Evolutionary conservation across 106 monocot species (phyloP).

Genomic region (Amphibolis antarctica): DNA sequence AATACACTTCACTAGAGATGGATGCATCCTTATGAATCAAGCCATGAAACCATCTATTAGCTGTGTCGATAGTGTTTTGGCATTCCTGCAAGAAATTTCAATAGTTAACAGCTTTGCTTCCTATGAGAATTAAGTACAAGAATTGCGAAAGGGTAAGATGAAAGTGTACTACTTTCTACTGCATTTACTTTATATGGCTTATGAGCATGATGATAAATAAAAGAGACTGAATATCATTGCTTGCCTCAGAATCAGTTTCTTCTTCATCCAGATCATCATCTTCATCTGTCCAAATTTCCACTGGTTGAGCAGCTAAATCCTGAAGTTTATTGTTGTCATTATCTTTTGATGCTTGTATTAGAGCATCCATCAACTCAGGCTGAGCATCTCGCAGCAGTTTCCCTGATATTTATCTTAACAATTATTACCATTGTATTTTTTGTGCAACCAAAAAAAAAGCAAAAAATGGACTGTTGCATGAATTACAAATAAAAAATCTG

Average conservation of each 20-base stretch:
- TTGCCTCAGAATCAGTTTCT: slow-evolving; percentile 20
- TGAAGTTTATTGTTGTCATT: slow-evolving; percentile 44
- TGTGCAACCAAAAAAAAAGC: no score
- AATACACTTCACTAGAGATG: slow-evolving; percentile 79
- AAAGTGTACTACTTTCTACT: not conserved
- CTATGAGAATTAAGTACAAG: not conserved
- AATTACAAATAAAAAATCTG: no score
- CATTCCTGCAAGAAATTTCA: slow-evolving; percentile 25
- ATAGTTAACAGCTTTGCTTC: not conserved
- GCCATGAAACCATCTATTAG: slow-evolving; percentile 75
- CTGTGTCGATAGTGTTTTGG: slow-evolving; percentile 32
- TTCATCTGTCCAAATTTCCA: slow-evolving; percentile 20
- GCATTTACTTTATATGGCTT: not conserved
- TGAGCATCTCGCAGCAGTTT: slow-evolving; percentile 63
- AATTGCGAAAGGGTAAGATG: not conserved
- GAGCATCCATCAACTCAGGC: slow-evolving; percentile 83
- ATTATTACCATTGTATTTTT: no score
- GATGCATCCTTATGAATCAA: slow-evolving; percentile 57
- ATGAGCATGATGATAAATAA: not conserved
- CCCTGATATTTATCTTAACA: slow-evolving; percentile 22
- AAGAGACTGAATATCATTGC: not conserved
- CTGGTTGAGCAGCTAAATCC: slow-evolving; percentile 19
- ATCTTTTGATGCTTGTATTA: slow-evolving; percentile 86
- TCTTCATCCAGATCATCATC: slow-evolving; percentile 36
- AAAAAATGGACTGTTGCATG: no score